Evolutionary conservation across 169 alveolate genomes (phyloP).

Genomic region (Condylostoma magnum): DNA sequence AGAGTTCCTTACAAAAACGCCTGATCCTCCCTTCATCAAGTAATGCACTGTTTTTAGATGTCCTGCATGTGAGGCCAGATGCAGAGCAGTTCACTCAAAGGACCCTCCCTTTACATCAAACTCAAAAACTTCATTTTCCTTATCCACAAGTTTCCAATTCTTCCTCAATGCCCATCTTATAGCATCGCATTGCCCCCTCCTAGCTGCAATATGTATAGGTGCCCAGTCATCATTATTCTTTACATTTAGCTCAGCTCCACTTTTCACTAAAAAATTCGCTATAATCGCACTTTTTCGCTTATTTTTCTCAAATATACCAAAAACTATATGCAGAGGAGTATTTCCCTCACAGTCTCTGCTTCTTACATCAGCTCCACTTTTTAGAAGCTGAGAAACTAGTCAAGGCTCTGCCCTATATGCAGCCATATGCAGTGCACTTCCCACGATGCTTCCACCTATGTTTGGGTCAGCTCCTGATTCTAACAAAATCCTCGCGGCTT

Average conservation of each 20-base stretch:
- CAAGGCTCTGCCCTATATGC: slow-evolving; percentile 43
- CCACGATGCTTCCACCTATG: slow-evolving; percentile 57
- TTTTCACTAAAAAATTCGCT: slow-evolving; percentile 29
- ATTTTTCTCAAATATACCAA: slow-evolving; percentile 43
- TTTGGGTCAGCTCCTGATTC: slow-evolving; percentile 43
- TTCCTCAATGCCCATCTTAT: slow-evolving; percentile 52
- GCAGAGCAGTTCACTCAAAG: slow-evolving; percentile 60
- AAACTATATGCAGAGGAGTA: slow-evolving; percentile 53
- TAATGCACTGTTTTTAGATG: slow-evolving; percentile 52
- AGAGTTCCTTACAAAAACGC: slow-evolving; percentile 59
- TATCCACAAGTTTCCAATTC: slow-evolving; percentile 48
- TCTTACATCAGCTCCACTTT: slow-evolving; percentile 49
- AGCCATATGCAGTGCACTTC: slow-evolving; percentile 56
- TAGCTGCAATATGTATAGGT: slow-evolving; percentile 74
- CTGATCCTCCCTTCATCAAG: slow-evolving; percentile 57
- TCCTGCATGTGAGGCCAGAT: slow-evolving; percentile 64
- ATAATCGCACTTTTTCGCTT: slow-evolving; percentile 26
- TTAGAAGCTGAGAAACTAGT: slow-evolving; percentile 38
- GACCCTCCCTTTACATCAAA: slow-evolving; percentile 68
- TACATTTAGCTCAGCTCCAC: slow-evolving; percentile 55
- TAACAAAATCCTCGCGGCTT: slow-evolving; percentile 38
- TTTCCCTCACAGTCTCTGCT: slow-evolving; percentile 54
- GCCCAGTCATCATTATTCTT: slow-evolving; percentile 66
- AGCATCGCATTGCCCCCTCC: slow-evolving; percentile 62
- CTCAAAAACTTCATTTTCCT: slow-evolving; percentile 43